A percentile compares a stretch with the other conserved stretches of the same genome.
Conservation (phyloP, 116 monocot genomes). For the Dioscorea cayenensis region DNA sequence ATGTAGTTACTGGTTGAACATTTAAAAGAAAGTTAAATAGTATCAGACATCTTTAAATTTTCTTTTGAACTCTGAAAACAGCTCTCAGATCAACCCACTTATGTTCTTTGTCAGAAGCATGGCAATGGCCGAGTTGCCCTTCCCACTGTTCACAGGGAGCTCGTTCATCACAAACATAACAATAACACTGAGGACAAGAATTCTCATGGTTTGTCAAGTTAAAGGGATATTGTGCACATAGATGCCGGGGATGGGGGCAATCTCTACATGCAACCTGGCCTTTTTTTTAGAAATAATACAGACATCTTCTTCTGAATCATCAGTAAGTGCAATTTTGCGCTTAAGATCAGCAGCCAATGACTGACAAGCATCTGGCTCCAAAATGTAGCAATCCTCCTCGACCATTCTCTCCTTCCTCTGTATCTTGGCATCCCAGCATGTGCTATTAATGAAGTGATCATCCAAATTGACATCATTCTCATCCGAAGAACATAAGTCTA, state of each 20-base stretch:
- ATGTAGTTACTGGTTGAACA: too few relatives aligned
- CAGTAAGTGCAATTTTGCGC: neutral
- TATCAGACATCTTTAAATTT: too few relatives aligned
- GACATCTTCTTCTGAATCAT: neutral
- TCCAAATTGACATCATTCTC: neutral
- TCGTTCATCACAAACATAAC: too few relatives aligned
- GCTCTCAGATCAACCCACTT: too few relatives aligned
- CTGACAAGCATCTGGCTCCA: neutral
- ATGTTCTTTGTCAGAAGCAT: too few relatives aligned
- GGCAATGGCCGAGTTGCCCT: too few relatives aligned
- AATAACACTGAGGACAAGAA: slow-evolving; percentile 31
- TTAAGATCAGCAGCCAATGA: neutral
- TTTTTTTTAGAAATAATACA: neutral
- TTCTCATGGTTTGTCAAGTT: slow-evolving; percentile 34
- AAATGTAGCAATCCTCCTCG: neutral
- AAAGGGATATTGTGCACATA: slow-evolving; percentile 41
- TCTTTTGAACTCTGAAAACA: too few relatives aligned
- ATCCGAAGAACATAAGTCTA: slow-evolving; percentile 1
- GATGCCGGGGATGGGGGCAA: slow-evolving; percentile 57
- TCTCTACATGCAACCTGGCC: slow-evolving; percentile 61
- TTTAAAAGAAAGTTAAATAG: too few relatives aligned
- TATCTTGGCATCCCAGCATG: neutral
- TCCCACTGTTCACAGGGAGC: too few relatives aligned
- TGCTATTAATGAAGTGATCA: neutral
- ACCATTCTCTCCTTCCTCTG: neutral